Conservation (phyloP, 768 basidiomycete genomes). For the Mycena olivaceomarginata region DNA sequence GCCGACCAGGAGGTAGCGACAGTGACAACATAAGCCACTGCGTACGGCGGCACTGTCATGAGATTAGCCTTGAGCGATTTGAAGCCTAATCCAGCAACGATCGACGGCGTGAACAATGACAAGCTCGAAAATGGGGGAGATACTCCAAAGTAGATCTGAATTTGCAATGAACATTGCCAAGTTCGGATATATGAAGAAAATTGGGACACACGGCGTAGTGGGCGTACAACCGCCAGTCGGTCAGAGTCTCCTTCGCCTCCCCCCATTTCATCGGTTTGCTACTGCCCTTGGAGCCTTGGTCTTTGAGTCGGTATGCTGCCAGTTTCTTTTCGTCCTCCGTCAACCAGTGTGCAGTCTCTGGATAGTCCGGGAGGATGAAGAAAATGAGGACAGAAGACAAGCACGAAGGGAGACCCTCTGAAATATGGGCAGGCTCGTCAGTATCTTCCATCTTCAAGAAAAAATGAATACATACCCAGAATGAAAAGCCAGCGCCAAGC, state of each 20-base stretch:
- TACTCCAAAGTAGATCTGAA: conserved; percentile 60
- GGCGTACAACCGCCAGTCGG: conserved; percentile 60
- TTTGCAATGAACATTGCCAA: not conserved
- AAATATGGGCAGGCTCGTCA: not conserved
- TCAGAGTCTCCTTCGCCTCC: conserved; percentile 58
- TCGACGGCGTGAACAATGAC: conserved; percentile 73
- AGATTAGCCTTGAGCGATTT: conserved; percentile 64
- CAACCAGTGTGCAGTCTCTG: conserved; percentile 67
- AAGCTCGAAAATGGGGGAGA: conserved; percentile 65
- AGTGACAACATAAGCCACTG: conserved; percentile 56
- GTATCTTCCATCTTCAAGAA: not conserved
- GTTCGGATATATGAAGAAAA: not conserved
- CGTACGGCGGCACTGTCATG: conserved; percentile 65
- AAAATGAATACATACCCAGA: conserved; percentile 35
- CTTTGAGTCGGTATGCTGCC: conserved; percentile 51
- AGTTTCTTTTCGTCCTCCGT: conserved; percentile 62
- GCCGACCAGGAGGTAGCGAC: conserved; percentile 47
- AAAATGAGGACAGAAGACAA: conserved; percentile 55
- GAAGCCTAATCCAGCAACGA: conserved; percentile 70
- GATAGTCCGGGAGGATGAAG: conserved; percentile 68
- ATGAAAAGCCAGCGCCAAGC: conserved; percentile 55
- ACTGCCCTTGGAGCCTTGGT: conserved; percentile 49
- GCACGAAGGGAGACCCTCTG: conserved; percentile 68
- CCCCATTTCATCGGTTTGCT: conserved; percentile 59
- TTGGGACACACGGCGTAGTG: conserved; percentile 57